Evolutionary conservation across 2,329 filamentous ascomycete species (phyloP), one percentile per base, ranked within the genome.

Genomic region (Chalaropsis thielavioides): DNA sequence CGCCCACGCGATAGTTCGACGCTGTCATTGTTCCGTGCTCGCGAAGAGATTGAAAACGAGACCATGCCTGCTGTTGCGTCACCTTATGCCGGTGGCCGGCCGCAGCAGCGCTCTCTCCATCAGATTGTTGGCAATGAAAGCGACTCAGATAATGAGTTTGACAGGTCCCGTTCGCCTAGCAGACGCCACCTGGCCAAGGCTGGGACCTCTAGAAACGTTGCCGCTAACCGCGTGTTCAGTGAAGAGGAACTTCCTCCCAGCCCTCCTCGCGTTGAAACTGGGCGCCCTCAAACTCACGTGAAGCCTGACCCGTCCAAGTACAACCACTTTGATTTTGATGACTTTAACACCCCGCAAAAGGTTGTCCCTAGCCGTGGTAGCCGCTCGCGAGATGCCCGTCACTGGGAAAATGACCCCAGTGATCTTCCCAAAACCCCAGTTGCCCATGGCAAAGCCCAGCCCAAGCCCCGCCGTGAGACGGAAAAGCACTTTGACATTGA

Each of bases 301-400:
- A 66, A 66, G 59, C 40, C 64, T 27, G 64, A 66, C 46, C 64
- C 64, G 27, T 46, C 61, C 46, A 66, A 66, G 64, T 66, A 66
- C 40, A 66, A 63, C 61, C 64, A 66, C 13, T 66, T 66, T 35
- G 64, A 66, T 61, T 97, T 97, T 74, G 84, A 90, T 68, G 91
- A 96, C 75, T 95, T 95, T 71, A 78, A 79, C 17, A 96, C 92
- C 0, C 92, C 92, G 0, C 82, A 87, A 69, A 96, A 95, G 79
- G 69, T 76, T 31, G 78, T 83, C 60, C 79, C 81, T 3, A 76
- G 80, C 58, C 88, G 87, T 74, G 73, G 81, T 35, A 72, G 79
- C 63, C 81, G 85, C 67, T 77, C 81, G 46, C 83, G 90, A 71
- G 85, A 94, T 68, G 81, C 86, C 67, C 87, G 89, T 64, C 87